Base-by-base conservation (phyloP, 805 yeast species). In the Candida ipomoeae region DNA sequence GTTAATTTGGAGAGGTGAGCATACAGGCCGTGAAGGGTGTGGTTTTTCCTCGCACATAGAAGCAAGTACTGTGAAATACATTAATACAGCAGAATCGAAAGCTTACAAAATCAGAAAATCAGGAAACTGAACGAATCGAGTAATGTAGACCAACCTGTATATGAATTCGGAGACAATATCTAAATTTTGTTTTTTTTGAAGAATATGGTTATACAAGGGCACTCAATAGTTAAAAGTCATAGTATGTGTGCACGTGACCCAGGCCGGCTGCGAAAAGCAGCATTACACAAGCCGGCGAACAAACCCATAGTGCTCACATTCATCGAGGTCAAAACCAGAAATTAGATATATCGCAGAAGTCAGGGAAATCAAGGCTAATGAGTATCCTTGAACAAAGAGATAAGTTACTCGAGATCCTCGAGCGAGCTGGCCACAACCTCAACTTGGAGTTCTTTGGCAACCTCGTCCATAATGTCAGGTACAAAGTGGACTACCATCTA, bases 401-500 rank as follows among this genome's bases (percentile, higher is more conserved):
- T 10, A 39, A 40, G 21, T 8, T 53, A 7, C 20, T 53, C 21
- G 53, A 48, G 29, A 39, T 48, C 26, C 37, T 53, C 40, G 52
- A 46, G 20, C 46, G 56, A 34, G 47, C 55, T 8, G 53, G 50
- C 38, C 50, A 54, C 32, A 45, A 51, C n/a, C 40, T 51, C 29
- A 52, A 53, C 29, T 47, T 51, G 26, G 46, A 49, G 36, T 42
- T 51, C 8, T 34, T 53, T 17, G 58, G 52, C 39, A 38, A 50
- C 4, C 49, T 52, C 26, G 46, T 54, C 37, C 72, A 65, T 48
- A 62, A 62, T 14, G 52, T 66, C 36, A 64, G 68, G 46, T 70
- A 66, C 56, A 66, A 67, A 46, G 52, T 67, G 32, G 69, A 66
- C 48, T 66, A 68, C 49, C 57, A 64, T 41, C 57, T 59, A 36